These are phyloP conservation scores for Fusarium subglutinans DNA, from an alignment of 2,329 filamentous ascomycete species.

Conservation along the genomic window DNA sequence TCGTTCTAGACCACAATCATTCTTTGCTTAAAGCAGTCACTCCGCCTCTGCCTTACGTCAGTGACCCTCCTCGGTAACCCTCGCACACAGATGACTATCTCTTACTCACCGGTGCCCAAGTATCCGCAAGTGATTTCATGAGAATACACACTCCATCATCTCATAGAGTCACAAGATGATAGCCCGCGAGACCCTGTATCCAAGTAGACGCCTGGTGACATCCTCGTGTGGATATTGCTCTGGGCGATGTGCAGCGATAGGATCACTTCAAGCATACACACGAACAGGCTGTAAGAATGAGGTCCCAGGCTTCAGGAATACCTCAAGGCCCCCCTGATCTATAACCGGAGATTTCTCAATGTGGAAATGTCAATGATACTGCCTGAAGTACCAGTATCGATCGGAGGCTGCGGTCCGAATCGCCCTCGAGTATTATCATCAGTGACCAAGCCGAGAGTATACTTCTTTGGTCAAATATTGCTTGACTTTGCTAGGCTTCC, in stretches of 20 bases:
- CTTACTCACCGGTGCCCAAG: not conserved
- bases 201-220: not conserved
- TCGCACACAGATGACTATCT: not conserved
- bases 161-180: rapidly evolving
- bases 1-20: not conserved
- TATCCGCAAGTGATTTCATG: rapidly evolving
- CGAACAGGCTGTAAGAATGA: not conserved
- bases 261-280: not conserved
- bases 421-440: not conserved
- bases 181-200: rapidly evolving
- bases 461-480: not conserved
- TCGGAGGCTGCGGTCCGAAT: not conserved
- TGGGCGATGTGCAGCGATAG: not conserved
- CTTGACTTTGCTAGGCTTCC: not conserved
- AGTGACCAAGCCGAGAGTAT: not conserved
- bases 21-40: not conserved
- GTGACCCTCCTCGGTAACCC: not conserved
- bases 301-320: not conserved
- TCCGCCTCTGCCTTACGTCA: not conserved
- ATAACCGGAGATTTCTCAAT: not conserved
- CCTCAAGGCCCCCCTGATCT: not conserved
- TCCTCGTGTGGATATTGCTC: not conserved
- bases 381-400: not conserved
- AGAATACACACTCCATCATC: not conserved
- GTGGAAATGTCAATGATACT: not conserved